phyloP scores from a whole-genome alignment of 1,284 basidiomycete species.

The Tetrapyrgos nigripes region DNA sequence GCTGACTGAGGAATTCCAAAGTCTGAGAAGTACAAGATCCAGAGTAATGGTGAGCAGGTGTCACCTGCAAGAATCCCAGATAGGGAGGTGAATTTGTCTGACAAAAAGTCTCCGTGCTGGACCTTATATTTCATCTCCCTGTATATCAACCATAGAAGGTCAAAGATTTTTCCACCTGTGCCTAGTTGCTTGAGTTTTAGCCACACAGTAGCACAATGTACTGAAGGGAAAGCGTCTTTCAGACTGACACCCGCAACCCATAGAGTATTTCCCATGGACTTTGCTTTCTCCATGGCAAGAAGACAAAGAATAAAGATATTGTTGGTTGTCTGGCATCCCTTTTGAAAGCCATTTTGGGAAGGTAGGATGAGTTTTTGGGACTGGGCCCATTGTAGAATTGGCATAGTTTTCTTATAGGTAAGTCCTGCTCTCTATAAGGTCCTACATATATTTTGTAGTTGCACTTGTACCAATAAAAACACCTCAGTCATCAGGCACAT shows the following conservation, averaged over 20 bases:
- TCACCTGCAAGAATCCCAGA: constrained; percentile 13
- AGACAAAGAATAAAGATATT: constrained; percentile 27
- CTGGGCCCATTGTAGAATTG: constrained; percentile 24
- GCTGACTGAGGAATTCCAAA: not conserved
- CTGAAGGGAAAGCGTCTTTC: constrained; percentile 7
- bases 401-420: no score
- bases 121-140: not conserved
- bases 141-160: constrained; percentile 4
- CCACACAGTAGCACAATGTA: constrained; percentile 1
- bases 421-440: no score
- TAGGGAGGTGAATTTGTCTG: not conserved
- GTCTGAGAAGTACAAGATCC: constrained; percentile 12
- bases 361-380: constrained; percentile 17
- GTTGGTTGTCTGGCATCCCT: constrained; percentile 29
- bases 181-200: not conserved
- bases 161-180: not conserved
- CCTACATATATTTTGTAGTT: no score
- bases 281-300: not conserved
- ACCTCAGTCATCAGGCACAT: no score
- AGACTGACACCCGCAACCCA: constrained; percentile 3
- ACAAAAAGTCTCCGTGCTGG: not conserved
- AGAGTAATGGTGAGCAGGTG: constrained; percentile 11
- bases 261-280: not conserved
- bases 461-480: no score
- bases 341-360: constrained; percentile 35